Percentiles rank a stretch among this genome's conserved stretches.
Conservation (phyloP, 441 rosid genomes). For the Omphalea diandra region DNA sequence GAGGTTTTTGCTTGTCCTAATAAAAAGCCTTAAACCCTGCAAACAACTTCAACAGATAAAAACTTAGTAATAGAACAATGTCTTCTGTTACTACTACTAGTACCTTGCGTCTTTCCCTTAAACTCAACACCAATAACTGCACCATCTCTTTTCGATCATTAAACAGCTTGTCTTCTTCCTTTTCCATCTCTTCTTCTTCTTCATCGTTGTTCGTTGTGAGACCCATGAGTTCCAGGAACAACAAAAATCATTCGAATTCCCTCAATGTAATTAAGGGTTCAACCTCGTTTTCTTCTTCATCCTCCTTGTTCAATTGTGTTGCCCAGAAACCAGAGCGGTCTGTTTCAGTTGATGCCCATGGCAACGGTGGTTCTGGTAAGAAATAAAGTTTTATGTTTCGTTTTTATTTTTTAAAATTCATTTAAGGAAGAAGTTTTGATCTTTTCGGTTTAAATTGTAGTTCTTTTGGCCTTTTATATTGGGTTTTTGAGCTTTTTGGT, state of each 20-base stretch:
- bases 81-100: constrained; percentile 7
- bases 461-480: background rate
- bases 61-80: no score
- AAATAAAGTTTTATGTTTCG: background rate
- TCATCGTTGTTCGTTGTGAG: constrained; percentile 8
- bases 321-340: constrained; percentile 32
- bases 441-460: background rate
- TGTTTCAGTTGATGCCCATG: constrained; percentile 19
- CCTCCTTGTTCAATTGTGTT: constrained; percentile 30
- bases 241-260: background rate
- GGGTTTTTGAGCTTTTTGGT: background rate
- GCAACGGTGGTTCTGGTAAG: constrained; percentile 39
- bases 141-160: background rate
- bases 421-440: background rate
- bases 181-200: background rate
- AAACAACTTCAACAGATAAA: no score
- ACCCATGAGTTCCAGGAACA: constrained; percentile 28
- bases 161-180: background rate
- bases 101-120: constrained; percentile 27
- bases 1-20: no score
- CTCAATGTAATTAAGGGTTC: background rate
- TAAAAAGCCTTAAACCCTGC: no score
- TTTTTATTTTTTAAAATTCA: background rate
- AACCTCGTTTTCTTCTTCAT: constrained; percentile 17
- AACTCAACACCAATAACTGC: constrained; percentile 26